Base-by-base conservation (phyloP, 352 stramenopile genomes). In the Proteromonas lacertae region DNA sequence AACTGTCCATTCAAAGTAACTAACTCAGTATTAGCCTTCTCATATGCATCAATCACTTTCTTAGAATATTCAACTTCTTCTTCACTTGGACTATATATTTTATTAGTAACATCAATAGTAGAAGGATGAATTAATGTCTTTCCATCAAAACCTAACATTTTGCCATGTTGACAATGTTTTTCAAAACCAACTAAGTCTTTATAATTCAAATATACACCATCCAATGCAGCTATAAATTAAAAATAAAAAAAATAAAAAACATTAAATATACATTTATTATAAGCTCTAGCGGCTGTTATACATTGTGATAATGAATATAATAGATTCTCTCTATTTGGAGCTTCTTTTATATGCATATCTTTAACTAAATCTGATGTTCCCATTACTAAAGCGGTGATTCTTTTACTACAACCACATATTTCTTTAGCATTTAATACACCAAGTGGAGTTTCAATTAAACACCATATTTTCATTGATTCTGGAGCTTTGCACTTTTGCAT, bases 61-160 rank as follows among this genome's bases (percentile, higher is more conserved):
- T 16, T 21, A 14, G 32, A 4, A 9, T n/a, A n/a, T 13, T 6
- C 10, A 25, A 37, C 17, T 16, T 37, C 32, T 16, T 17, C 19
- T 16, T 28, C 32, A 17, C 4, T 21, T 4, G 32, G 32, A 5
- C 4, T 7, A 28, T 17, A 37, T 9, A 16, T n/a, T 5, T n/a
- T 4, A 24, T 37, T 37, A 13, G 32, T 16, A 13, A 24, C 22
- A 37, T 9, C 32, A 14, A 37, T 16, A n/a, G 32, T 4, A 17
- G 7, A 17, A 17, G 32, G 32, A 28, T 37, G 32, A 7, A 37
- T 37, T 3, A 37, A n/a, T 14, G 32, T 37, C 14, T 37, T 37
- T n/a, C 32, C 32, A 28, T 37, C 32, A 28, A 37, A 37, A 7
- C 32, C 32, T 5, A 21, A n/a, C 3, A 6, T 8, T 10, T n/a